Conservation (phyloP, 306 rosid species). For the Medicago ruthenica region DNA sequence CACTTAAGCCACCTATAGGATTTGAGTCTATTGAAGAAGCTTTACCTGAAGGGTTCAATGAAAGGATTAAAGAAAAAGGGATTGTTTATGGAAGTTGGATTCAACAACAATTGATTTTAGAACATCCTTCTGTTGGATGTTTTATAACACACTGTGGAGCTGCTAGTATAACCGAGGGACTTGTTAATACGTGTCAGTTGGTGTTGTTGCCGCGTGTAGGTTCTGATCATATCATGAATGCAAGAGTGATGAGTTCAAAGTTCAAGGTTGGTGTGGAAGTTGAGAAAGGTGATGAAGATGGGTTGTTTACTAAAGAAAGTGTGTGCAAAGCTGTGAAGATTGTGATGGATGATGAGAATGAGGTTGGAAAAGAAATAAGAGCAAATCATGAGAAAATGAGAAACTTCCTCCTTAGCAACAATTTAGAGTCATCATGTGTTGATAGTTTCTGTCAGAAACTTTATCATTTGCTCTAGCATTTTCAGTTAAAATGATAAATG, state of each 20-base stretch:
- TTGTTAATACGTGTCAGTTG: constrained; percentile 53
- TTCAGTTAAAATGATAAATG: neutral
- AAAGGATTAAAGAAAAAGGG: constrained; percentile 47
- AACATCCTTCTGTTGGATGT: constrained; percentile 67
- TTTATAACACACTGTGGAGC: constrained; percentile 75
- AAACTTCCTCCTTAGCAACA: neutral
- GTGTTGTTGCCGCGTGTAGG: constrained; percentile 50
- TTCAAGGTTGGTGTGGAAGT: constrained; percentile 58
- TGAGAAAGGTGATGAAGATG: constrained; percentile 64
- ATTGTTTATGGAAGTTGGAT: constrained; percentile 59
- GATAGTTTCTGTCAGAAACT: constrained; percentile 11
- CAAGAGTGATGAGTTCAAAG: constrained; percentile 46
- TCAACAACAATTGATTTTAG: constrained; percentile 62
- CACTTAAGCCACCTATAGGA: constrained; percentile 31
- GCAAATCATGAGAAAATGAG: constrained; percentile 49
- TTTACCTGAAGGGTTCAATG: constrained; percentile 43
- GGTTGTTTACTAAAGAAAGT: constrained; percentile 52
- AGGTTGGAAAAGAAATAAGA: constrained; percentile 45
- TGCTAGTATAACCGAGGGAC: constrained; percentile 53
- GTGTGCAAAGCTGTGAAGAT: constrained; percentile 53
- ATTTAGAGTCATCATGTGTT: neutral
- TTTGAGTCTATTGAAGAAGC: constrained; percentile 46
- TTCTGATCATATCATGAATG: constrained; percentile 50
- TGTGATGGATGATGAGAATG: constrained; percentile 56
- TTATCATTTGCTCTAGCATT: neutral